Conservation (phyloP, 495 filamentous ascomycete species). For the Penicillium taxi region DNA sequence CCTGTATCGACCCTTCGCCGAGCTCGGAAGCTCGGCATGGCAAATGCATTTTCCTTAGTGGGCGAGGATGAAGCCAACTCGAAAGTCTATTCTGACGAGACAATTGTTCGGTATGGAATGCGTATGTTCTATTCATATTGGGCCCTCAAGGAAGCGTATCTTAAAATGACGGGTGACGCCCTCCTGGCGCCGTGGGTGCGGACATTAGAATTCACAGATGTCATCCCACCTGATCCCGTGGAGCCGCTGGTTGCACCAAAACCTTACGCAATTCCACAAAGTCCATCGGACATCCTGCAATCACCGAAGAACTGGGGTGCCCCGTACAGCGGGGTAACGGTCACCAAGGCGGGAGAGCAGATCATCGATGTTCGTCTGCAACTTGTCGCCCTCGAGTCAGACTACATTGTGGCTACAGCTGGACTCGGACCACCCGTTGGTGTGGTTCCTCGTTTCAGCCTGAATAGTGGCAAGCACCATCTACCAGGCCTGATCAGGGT, state of each 20-base stretch:
- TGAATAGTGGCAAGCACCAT: conserved; percentile 6
- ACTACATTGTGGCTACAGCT: conserved; percentile 56
- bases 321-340: conserved; percentile 42
- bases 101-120: conserved; percentile 50
- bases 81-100: conserved; percentile 18
- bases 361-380: conserved; percentile 52
- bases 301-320: conserved; percentile 38
- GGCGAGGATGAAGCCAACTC: conserved; percentile 23
- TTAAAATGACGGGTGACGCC: conserved; percentile 90
- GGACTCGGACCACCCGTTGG: conserved; percentile 30
- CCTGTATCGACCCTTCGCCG: conserved; percentile 20
- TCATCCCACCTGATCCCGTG: conserved; percentile 45
- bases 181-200: conserved; percentile 72
- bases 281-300: conserved; percentile 13
- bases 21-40: conserved; percentile 18
- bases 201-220: conserved; percentile 59
- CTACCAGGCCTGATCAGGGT: conserved; percentile 3
- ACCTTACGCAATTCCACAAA: not conserved
- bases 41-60: conserved; percentile 8
- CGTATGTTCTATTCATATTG: conserved; percentile 81
- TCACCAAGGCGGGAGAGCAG: conserved; percentile 40
- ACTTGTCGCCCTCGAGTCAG: conserved; percentile 50
- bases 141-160: conserved; percentile 84
- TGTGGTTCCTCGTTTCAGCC: conserved; percentile 2
- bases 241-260: conserved; percentile 6